Base-by-base conservation (phyloP, 2,329 filamentous ascomycete species). In the Colletotrichum viniferum region DNA sequence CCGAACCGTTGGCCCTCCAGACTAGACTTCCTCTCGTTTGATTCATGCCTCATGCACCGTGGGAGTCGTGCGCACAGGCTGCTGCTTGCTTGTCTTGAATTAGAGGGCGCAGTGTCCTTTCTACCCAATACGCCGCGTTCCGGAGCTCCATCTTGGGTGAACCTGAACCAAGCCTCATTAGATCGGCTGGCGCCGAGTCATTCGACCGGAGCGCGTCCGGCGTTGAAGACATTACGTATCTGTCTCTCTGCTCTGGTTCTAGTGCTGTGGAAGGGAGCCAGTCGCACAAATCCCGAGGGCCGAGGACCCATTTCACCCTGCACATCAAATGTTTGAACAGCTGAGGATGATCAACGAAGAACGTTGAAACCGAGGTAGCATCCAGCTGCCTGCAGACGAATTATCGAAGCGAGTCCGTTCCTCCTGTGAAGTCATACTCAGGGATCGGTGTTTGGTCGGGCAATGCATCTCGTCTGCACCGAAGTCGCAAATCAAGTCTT, bases 121-220 rank as follows among this genome's bases (percentile, higher is more conserved):
- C 21, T 66, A 48, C 26, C 66, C 43, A 65, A 56, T 24, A 61
- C 55, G 48, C 30, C n/a, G 26, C 34, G 24, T 26, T 30, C 63
- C 55, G 21, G 43, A 56, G 63, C 43, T 58, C 63, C 32, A 68
- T 75, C 73, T 60, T 75, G 69, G 73, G 26, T 72, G 52, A 73
- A 72, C 63, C 73, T 34, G n/a, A 69, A 48, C 63, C 26, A 71
- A 73, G 34, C 26, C 69, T 64, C 38, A 30, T 30, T 43, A 63
- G 43, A 52, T 73, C 63, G 69, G 63, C 34, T 73, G 73, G 32
- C 73, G 69, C 63, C 73, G 73, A 75, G 73, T 75, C 73, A 75
- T 67, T 73, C 56, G 63, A 43, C 14, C 28, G 63, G 70, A 73
- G 62, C 43, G n/a, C 62, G 58, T 65, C 63, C 73, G 63, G 43